These are phyloP conservation scores for Dysphania ambrosioides DNA, from an alignment of 148 eudicot species.

Conservation along the genomic window DNA sequence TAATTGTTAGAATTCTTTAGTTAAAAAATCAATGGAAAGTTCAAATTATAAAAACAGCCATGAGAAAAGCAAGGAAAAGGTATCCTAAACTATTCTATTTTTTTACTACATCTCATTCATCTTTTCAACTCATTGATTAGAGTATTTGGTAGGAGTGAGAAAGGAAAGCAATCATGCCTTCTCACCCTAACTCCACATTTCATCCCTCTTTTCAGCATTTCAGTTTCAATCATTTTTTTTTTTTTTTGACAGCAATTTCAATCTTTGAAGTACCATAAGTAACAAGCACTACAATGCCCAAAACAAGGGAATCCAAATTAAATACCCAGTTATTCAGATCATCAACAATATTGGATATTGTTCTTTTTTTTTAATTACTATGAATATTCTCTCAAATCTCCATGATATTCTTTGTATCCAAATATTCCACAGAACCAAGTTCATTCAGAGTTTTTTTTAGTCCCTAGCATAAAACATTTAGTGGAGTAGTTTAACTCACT, in stretches of 20 bases:
- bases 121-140: conserved; percentile 17
- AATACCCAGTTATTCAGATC: too few relatives aligned
- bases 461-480: too few relatives aligned
- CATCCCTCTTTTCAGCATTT: conserved; percentile 20
- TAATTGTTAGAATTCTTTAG: neutral
- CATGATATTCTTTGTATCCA: too few relatives aligned
- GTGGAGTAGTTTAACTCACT: too few relatives aligned
- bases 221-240: conserved; percentile 21
- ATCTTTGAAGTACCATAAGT: neutral
- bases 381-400: too few relatives aligned
- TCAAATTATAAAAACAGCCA: too few relatives aligned
- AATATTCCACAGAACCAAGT: too few relatives aligned
- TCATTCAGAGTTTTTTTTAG: too few relatives aligned
- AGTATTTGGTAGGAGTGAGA: neutral
- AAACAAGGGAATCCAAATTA: neutral
- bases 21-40: neutral
- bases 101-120: too few relatives aligned
- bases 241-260: conserved; percentile 8
- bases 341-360: too few relatives aligned
- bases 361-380: too few relatives aligned
- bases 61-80: neutral
- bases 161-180: conserved; percentile 38
- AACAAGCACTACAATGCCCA: neutral
- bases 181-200: conserved; percentile 27
- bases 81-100: neutral